These are phyloP conservation scores for Paxillus involutus DNA, from an alignment of 768 basidiomycete genomes.

Conservation along the genomic window DNA sequence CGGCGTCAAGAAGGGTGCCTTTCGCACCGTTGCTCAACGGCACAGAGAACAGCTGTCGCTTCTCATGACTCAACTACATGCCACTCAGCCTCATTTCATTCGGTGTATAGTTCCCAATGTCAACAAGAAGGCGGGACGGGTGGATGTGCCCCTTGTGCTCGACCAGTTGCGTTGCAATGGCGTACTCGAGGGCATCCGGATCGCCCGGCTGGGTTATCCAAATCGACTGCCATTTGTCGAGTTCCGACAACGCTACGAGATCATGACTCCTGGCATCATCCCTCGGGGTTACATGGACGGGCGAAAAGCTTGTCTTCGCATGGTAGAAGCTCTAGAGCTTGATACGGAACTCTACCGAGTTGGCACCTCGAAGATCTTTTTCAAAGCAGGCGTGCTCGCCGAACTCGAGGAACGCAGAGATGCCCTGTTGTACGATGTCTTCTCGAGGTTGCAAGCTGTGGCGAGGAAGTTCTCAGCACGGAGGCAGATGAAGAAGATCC, in stretches of 20 bases:
- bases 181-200: constrained; percentile 97
- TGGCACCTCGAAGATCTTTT: constrained; percentile 97
- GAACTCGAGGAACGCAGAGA: constrained; percentile 94
- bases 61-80: constrained; percentile 86
- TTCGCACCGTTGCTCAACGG: constrained; percentile 91
- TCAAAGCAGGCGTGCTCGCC: constrained; percentile 96
- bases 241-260: constrained; percentile 95
- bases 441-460: constrained; percentile 83
- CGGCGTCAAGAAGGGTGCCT: constrained; percentile 89
- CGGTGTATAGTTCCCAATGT: constrained; percentile 96
- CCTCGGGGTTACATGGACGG: constrained; percentile 98
- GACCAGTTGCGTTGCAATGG: constrained; percentile 98
- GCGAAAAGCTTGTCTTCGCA: constrained; percentile 87
- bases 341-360: constrained; percentile 85
- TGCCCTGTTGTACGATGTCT: constrained; percentile 82
- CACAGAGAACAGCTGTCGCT: constrained; percentile 95
- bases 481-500: constrained; percentile 89
- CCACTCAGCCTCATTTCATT: constrained; percentile 97
- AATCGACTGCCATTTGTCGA: constrained; percentile 96
- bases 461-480: constrained; percentile 85
- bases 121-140: constrained; percentile 84
- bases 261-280: constrained; percentile 90
- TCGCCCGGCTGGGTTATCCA: constrained; percentile 95
- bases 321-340: constrained; percentile 87
- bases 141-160: constrained; percentile 92